Conservation (phyloP, 495 filamentous ascomycete genomes). For the Lindgomyces ingoldianus region DNA sequence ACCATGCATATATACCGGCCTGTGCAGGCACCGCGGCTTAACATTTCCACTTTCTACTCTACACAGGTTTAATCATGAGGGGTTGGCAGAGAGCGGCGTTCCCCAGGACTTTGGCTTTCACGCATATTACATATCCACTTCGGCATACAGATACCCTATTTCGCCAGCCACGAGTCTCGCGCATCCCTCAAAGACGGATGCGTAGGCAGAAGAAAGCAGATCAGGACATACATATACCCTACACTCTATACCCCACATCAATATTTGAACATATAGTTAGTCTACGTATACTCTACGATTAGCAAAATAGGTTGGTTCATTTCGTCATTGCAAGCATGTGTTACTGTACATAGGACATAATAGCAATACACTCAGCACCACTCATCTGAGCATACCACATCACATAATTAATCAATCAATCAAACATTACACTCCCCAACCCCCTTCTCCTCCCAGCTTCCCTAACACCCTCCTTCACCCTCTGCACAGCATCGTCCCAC, state of each 20-base stretch:
- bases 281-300: no score
- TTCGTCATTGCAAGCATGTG: not conserved
- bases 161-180: no score
- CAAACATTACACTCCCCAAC: slow-evolving; percentile 62
- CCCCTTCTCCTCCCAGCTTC: slow-evolving; percentile 63
- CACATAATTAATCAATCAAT: not conserved
- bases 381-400: slow-evolving; percentile 12
- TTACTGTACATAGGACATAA: not conserved
- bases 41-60: no score
- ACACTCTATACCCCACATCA: no score
- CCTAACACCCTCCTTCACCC: slow-evolving; percentile 61
- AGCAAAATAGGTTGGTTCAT: no score
- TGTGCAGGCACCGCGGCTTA: no score
- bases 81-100: no score
- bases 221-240: no score
- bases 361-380: not conserved
- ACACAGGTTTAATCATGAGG: not conserved
- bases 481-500: slow-evolving; percentile 58
- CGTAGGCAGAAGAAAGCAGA: no score
- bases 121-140: not conserved
- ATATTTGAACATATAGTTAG: no score
- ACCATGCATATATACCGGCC: no score
- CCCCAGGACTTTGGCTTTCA: not conserved
- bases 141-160: not conserved
- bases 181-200: no score